Evolutionary conservation across 257 asterid genomes (phyloP), one percentile per base, ranked within the genome.

Genomic region (Ilex aquifolium): DNA sequence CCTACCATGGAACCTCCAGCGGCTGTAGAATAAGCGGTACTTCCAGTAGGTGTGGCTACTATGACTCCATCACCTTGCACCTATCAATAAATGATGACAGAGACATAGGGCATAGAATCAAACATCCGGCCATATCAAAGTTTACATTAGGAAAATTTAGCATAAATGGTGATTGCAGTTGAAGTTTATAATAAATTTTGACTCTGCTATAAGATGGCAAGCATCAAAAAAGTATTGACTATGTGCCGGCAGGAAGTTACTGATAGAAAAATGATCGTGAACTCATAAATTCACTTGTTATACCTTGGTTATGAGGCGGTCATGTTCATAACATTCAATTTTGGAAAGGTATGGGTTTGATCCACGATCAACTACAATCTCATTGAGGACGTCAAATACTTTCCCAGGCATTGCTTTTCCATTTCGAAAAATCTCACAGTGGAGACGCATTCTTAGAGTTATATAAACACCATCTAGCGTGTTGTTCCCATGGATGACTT

Each of bases 61-160:
- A 93, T 93, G 71, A 93, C 96, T 73, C 99, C 99, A 73, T 93
- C 99, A 69, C 95, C 99, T 87, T 93, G 97, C 65, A 93, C 99
- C 99, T 93, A 63, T 52, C 61, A 50, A 53, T 6, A 53, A 53
- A 53, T 7, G 8, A n/a, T 53, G 42, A 36, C 42, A 49, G 2
- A 12, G 14, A 12, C 14, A 49, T 49, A 49, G 10, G 54, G 50
- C 10, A 49, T 49, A 49, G 10, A 49, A 49, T 7, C 13, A 44
- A 49, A 15, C 4, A 3, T 3, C 0, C 14, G 4, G 14, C 16
- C 4, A 49, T 49, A 11, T 49, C 54, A 49, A 11, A 36, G 42
- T 36, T 36, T 8, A 36, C 42, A 36, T 36, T 49, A 15, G 54
- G 16, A 49, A 48, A 48, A 48, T 48, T 2, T 48, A 15, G 16